A percentile compares a stretch with the other conserved stretches of the same genome.
Evolutionary conservation across 148 eudicot species (phyloP).

Genomic region (Arbutus unedo): DNA sequence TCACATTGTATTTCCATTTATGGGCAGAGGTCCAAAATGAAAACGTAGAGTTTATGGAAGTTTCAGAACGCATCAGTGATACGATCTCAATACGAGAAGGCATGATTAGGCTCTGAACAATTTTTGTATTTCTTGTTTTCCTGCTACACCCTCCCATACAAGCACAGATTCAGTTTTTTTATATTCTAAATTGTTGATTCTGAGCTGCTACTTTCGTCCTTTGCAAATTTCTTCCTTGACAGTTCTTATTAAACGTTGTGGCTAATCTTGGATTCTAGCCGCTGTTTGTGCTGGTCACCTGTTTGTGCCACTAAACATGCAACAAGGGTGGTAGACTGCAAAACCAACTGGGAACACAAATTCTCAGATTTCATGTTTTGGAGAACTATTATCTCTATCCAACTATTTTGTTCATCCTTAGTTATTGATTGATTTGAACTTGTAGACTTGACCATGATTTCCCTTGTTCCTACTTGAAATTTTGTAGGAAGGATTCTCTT

Average conservation of each 20-base stretch:
- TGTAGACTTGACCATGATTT: background rate
- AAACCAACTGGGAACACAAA: background rate
- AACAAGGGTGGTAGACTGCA: background rate
- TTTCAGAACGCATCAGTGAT: background rate
- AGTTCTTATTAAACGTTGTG: background rate
- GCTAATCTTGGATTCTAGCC: conserved; percentile 16
- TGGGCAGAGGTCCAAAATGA: background rate
- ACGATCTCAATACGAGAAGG: background rate
- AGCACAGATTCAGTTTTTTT: background rate
- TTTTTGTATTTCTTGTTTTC: background rate
- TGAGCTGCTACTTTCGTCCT: conserved; percentile 7
- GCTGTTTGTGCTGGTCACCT: background rate
- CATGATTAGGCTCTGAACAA: background rate
- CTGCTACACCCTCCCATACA: background rate
- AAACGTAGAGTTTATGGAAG: background rate
- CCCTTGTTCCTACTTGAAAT: background rate
- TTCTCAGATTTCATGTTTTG: background rate
- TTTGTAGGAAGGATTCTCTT: background rate
- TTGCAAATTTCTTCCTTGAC: background rate
- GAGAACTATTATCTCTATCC: background rate
- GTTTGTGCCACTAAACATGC: background rate
- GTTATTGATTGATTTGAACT: background rate
- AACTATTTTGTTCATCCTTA: background rate
- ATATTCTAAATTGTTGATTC: background rate
- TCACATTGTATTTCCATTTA: background rate